Conservation (phyloP, 495 filamentous ascomycete genomes). For the Jackrogersella multiformis region DNA sequence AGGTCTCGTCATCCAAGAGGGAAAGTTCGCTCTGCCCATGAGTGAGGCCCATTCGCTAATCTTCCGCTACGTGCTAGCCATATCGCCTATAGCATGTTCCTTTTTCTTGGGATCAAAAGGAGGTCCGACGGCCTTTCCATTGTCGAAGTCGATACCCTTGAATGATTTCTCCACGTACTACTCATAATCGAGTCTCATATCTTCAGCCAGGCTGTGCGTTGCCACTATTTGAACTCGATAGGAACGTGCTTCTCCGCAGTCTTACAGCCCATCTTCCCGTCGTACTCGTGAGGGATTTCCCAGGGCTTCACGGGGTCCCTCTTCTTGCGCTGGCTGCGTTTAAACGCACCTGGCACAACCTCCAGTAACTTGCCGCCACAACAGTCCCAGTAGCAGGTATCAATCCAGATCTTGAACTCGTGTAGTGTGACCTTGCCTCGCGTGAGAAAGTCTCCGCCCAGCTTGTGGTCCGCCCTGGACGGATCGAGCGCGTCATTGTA, state of each 20-base stretch:
- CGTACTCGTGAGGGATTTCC: conserved; percentile 1
- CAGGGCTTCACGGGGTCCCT: neutral
- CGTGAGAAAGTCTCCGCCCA: neutral
- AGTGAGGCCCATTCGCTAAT: too few relatives aligned
- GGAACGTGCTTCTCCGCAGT: neutral
- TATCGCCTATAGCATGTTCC: too few relatives aligned
- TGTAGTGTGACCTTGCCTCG: neutral
- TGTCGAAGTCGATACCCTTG: too few relatives aligned
- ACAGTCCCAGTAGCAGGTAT: conserved; percentile 25
- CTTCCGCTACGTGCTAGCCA: too few relatives aligned
- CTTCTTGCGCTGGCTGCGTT: conserved; percentile 17
- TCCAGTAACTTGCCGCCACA: conserved; percentile 16
- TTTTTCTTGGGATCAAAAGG: too few relatives aligned
- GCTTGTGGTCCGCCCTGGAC: neutral
- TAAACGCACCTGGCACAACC: neutral
- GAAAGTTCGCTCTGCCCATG: too few relatives aligned
- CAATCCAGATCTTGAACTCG: conserved; percentile 24
- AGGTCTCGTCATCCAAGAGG: too few relatives aligned
- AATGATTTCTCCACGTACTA: too few relatives aligned
- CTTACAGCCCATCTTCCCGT: conserved; percentile 14
- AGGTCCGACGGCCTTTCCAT: too few relatives aligned
- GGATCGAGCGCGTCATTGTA: neutral
- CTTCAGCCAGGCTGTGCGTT: too few relatives aligned
- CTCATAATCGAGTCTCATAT: too few relatives aligned
- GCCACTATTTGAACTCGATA: neutral